Base-by-base conservation (phyloP, 768 basidiomycete genomes). In the Rhodotorula sphaerocarpa region DNA sequence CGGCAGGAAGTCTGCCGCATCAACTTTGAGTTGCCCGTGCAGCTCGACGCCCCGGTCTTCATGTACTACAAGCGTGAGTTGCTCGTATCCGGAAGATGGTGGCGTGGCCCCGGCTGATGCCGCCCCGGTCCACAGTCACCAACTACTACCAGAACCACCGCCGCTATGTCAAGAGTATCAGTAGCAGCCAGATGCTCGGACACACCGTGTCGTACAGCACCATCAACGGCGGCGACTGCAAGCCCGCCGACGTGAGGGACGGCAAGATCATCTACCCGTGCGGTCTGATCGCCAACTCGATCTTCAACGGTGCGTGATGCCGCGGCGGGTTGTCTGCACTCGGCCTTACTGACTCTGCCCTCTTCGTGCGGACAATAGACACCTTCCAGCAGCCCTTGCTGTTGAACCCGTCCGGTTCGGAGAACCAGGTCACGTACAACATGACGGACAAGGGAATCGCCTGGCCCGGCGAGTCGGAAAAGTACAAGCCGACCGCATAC, bases 141-240 rank as follows among this genome's bases (percentile, higher is more conserved):
- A 91, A 91, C 78, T 93, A 92, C 78, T 97, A 83, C 78, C 57
- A 99, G 80, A 99, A 99, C 75, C 95, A 99, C 75, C 85, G 95
- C 39, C 83, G 95, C 73, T 99, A 97, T 73, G 95, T 97, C 58
- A 87, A 91, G 79, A 91, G 88, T 74, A 77, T 88, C 46, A 83
- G 91, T 73, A 80, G 85, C 18, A 79, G 86, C 69, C 95, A 99
- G 75, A 81, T 99, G 57, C 82, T 83, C 74, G 95, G 95, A 48
- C 78, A 85, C 39, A 75, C 74, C 54, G 82, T 83, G 46, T 80
- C 77, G 52, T 55, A 83, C 43, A 15, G 57, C 11, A 51, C 72
- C 27, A 70, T 78, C 62, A 66, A 76, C 28, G 76, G 79, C 50
- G 83, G 88, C 36, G 84, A 92, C 72, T 99, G 95, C 81, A 87